Evolutionary conservation across 1,284 basidiomycete genomes (phyloP).

Genomic region (Heterobasidion occidentale): DNA sequence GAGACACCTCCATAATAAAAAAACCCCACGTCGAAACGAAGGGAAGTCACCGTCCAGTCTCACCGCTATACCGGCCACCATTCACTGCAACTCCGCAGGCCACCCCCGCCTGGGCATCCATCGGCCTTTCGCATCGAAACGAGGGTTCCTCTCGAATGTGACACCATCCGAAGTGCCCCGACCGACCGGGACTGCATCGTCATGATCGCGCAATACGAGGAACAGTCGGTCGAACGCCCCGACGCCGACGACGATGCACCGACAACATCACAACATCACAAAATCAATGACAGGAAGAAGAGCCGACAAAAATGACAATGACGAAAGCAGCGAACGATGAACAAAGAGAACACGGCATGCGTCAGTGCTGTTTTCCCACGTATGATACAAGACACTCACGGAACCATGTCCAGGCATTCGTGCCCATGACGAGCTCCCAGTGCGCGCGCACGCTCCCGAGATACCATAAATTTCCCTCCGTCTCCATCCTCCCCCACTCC

Average conservation of each 20-base stretch:
- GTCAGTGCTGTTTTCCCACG: background rate
- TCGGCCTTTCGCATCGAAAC: slow-evolving; percentile 63
- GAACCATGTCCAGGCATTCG: slow-evolving; percentile 57
- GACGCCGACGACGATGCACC: background rate
- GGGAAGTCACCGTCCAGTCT: background rate
- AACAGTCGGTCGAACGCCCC: background rate
- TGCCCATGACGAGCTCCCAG: slow-evolving; percentile 77
- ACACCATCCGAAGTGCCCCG: slow-evolving; percentile 51
- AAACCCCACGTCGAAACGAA: background rate
- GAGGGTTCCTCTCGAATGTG: slow-evolving; percentile 60
- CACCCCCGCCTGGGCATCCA: slow-evolving; percentile 63
- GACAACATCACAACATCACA: background rate
- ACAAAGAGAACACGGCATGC: background rate
- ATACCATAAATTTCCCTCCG: slow-evolving; percentile 86
- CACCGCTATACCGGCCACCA: background rate
- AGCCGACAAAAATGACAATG: background rate
- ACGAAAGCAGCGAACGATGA: background rate
- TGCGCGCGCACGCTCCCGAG: slow-evolving; percentile 50
- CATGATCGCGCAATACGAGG: background rate
- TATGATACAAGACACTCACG: slow-evolving; percentile 36
- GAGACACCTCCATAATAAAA: no score
- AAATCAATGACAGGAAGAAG: background rate
- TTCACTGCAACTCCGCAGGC: slow-evolving; percentile 50
- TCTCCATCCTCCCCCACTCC: slow-evolving; percentile 69
- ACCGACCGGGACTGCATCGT: slow-evolving; percentile 60